Base-by-base conservation (phyloP, 805 yeast species). In the Yamadazyma tumulicola region DNA sequence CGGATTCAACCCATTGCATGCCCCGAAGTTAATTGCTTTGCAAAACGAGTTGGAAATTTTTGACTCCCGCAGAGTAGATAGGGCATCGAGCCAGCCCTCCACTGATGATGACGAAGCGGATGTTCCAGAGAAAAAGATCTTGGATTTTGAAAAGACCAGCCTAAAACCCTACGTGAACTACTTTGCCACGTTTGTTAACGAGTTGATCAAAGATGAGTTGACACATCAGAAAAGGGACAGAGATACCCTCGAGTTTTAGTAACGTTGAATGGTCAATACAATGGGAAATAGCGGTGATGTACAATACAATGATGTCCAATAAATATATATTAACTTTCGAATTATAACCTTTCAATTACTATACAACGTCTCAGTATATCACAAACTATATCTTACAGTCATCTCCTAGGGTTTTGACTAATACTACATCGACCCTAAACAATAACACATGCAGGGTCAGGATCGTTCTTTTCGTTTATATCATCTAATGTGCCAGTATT, bases 1-100 rank as follows among this genome's bases (percentile, higher is more conserved):
- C 39, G 77, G 77, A 4, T 93, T 91, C 52, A 78, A 82, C 48
- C 97, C 97, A 2, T 72, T 74, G 43, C 67, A 64, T 9, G 89
- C 95, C 1, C 97, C 97, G 12, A 85, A 79, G 42, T 64, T 89
- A 39, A 63, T 76, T 32, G 64, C 65, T 24, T 59, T 91, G 16
- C 81, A 84, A 39, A 60, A 66, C 17, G 89, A 88, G 50, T 68
- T 82, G 44, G 85, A 77, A 32, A 49, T 60, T 2, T 67, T 69
- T 61, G 74, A 71, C 16, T 49, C 59, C 5, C 59, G 61, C 34
- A 48, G 58, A 11, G 52, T 55, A 15, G 53, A 48, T 37, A 34
- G 56, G 4, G 63, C 49, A 10, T 52, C 58, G 16, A 52, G 52
- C 23, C 48, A 51, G 18, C 57, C 52, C 16, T 15, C 26, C 14